Conservation (phyloP, 1,139 yeast species). For the Yamadazyma dendronema region DNA sequence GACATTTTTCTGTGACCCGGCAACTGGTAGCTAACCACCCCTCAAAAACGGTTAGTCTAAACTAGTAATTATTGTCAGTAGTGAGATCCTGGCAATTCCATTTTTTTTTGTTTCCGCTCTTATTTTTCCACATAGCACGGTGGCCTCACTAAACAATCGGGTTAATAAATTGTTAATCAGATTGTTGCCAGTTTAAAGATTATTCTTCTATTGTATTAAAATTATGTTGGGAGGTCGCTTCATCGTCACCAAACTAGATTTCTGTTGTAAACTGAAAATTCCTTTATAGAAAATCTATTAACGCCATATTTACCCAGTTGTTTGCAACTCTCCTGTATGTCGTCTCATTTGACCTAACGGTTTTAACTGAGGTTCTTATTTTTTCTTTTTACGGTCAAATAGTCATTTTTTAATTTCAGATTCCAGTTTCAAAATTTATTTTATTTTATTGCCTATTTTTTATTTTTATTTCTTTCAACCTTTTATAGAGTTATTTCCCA, state of each 20-base stretch:
- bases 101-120: background rate
- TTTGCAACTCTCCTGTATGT: background rate
- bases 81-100: background rate
- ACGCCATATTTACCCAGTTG: no score
- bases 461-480: background rate
- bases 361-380: background rate
- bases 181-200: background rate
- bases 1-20: background rate
- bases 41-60: background rate
- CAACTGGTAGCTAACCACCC: background rate
- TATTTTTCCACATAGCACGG: background rate
- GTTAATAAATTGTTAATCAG: no score
- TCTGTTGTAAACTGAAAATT: no score
- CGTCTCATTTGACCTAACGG: background rate
- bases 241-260: background rate
- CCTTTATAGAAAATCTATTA: no score
- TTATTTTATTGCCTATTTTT: background rate
- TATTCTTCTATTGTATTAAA: background rate
- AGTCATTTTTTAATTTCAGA: constrained; percentile 1
- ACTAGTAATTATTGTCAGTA: background rate
- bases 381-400: constrained; percentile 1
- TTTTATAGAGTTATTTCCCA: background rate
- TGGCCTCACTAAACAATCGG: background rate
- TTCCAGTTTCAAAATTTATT: background rate
- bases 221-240: background rate